These are phyloP conservation scores for Lyophyllum decastes DNA, from an alignment of 768 basidiomycete species.

Conservation along the genomic window DNA sequence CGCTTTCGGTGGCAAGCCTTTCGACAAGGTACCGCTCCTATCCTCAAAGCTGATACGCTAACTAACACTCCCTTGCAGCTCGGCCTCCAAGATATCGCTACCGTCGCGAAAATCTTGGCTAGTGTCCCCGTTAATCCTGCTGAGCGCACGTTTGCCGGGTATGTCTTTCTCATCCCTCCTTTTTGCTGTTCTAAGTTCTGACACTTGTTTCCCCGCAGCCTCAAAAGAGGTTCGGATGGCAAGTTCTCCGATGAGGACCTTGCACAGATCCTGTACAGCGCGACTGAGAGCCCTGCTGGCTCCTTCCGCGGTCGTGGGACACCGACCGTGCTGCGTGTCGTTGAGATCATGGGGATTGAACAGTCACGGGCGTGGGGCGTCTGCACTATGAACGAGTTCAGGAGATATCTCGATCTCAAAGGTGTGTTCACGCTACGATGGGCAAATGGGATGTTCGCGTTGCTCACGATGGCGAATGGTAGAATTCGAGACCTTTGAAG, in stretches of 20 bases:
- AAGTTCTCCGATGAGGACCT: conserved; percentile 54
- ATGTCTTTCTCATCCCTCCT: background rate
- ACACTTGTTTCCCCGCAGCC: background rate
- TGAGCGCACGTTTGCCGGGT: conserved; percentile 45
- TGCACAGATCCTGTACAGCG: conserved; percentile 44
- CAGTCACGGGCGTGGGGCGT: conserved; percentile 55
- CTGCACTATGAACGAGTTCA: conserved; percentile 56
- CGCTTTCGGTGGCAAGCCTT: conserved; percentile 38
- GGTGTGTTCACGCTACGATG: conserved; percentile 17
- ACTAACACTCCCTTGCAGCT: no score
- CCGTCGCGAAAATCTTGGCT: conserved; percentile 18
- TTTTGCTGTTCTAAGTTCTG: no score
- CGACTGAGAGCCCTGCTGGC: conserved; percentile 46
- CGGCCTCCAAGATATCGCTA: conserved; percentile 24
- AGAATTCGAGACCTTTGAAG: conserved; percentile 41
- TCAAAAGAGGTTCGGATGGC: conserved; percentile 44
- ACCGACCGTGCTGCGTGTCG: conserved; percentile 43
- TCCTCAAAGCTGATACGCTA: conserved; percentile 8
- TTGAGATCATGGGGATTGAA: conserved; percentile 56
- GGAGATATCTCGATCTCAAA: conserved; percentile 47
- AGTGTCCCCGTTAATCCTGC: conserved; percentile 20
- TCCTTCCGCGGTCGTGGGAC: conserved; percentile 49
- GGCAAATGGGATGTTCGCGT: no score
- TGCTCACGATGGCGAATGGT: no score
- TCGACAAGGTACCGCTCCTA: conserved; percentile 28